A percentile compares a stretch with the other conserved stretches of the same genome.
Conservation (phyloP, 129 eudicot species). For the Ambrosia artemisiifolia region DNA sequence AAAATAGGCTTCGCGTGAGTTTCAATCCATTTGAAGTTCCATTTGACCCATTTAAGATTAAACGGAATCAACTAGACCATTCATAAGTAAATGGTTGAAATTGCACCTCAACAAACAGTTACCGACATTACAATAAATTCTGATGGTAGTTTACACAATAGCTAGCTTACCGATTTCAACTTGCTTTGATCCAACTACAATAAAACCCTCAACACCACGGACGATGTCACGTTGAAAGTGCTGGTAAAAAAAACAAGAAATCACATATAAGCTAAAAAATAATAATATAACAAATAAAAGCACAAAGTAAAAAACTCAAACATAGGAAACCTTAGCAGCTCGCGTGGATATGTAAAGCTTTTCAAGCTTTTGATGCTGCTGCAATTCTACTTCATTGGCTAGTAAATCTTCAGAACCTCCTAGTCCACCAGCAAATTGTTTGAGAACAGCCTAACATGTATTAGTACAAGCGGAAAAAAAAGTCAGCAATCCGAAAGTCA, state of each 20-base stretch:
- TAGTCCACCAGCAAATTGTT: conserved; percentile 74
- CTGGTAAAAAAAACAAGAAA: conserved; percentile 39
- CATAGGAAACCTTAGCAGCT: conserved; percentile 67
- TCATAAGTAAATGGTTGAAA: background rate
- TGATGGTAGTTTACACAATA: background rate
- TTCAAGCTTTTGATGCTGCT: conserved; percentile 84
- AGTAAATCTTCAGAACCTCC: conserved; percentile 58
- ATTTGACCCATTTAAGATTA: background rate
- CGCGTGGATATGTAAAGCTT: conserved; percentile 87
- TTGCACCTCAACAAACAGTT: background rate
- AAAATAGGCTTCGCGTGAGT: background rate
- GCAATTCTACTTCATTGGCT: conserved; percentile 64
- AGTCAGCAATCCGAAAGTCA: background rate
- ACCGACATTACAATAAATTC: conserved; percentile 6
- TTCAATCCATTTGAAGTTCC: background rate
- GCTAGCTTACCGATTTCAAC: conserved; percentile 69
- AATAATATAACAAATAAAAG: background rate
- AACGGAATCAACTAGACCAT: background rate
- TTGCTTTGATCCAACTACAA: conserved; percentile 83
- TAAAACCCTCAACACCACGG: conserved; percentile 89
- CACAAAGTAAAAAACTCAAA: background rate
- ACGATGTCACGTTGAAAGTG: conserved; percentile 90
- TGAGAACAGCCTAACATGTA: conserved; percentile 69
- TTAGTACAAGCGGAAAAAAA: conserved; percentile 9
- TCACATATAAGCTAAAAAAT: background rate